phyloP scores from a whole-genome alignment of 2,329 filamentous ascomycete genomes.

The Coniochaeta pulveracea region DNA sequence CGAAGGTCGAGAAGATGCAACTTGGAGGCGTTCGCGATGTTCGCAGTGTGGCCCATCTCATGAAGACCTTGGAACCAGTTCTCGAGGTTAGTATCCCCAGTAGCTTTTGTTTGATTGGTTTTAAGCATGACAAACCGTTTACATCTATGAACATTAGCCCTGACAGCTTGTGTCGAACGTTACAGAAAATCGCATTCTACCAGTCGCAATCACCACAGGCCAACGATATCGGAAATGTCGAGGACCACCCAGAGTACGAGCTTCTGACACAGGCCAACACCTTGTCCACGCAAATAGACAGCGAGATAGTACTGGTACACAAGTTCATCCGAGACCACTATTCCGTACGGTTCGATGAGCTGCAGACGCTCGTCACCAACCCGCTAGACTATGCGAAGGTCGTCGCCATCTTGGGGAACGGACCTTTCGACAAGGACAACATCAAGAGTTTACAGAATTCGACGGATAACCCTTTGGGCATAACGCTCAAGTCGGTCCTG shows the following conservation, averaged over 20 bases:
- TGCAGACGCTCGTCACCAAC: constrained; percentile 82
- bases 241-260: constrained; percentile 86
- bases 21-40: constrained; percentile 65
- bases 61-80: constrained; percentile 71
- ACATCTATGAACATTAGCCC: constrained; percentile 54
- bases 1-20: constrained; percentile 74
- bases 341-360: constrained; percentile 82
- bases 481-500: constrained; percentile 67
- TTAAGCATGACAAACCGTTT: constrained; percentile 37
- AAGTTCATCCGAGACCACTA: constrained; percentile 97
- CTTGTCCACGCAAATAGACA: constrained; percentile 83
- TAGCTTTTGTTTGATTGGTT: constrained; percentile 11
- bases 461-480: constrained; percentile 65
- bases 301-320: constrained; percentile 85
- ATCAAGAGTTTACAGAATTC: constrained; percentile 72
- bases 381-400: constrained; percentile 93
- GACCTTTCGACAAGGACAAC: constrained; percentile 68
- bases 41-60: constrained; percentile 65
- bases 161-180: constrained; percentile 45
- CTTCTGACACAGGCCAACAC: constrained; percentile 81
- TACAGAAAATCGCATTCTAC: constrained; percentile 72
- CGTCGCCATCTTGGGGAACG: constrained; percentile 85
- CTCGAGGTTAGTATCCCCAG: constrained; percentile 56
- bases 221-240: constrained; percentile 65
- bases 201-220: constrained; percentile 57